Evolutionary conservation across 2,329 filamentous ascomycete species (phyloP).

Genomic region (Paracamarosporium sp.): DNA sequence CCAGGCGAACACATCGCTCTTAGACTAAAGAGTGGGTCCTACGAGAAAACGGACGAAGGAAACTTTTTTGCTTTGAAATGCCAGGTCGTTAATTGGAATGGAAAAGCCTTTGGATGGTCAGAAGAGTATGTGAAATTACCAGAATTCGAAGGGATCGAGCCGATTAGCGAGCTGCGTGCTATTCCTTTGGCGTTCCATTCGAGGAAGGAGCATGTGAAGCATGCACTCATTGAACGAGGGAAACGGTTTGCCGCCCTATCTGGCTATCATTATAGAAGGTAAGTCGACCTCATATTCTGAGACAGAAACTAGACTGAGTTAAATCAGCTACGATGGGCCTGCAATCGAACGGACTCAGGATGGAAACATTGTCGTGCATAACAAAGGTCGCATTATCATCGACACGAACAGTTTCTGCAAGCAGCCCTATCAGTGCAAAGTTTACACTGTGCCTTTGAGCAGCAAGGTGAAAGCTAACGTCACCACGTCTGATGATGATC

Average conservation of each 20-base stretch:
- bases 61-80: conserved; percentile 14
- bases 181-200: conserved; percentile 22
- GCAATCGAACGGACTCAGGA: background rate
- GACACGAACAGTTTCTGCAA: conserved; percentile 24
- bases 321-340: background rate
- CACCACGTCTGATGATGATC: background rate
- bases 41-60: conserved; percentile 5
- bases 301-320: background rate
- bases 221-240: conserved; percentile 21
- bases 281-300: background rate
- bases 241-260: conserved; percentile 28
- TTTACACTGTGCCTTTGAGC: background rate
- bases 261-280: conserved; percentile 30
- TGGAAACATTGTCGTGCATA: conserved; percentile 1
- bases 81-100: conserved; percentile 33
- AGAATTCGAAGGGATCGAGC: conserved; percentile 23
- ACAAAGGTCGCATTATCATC: conserved; percentile 24
- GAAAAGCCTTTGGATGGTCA: conserved; percentile 26
- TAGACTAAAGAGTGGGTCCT: conserved; percentile 14
- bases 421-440: background rate
- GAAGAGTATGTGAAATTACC: conserved; percentile 16
- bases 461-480: background rate
- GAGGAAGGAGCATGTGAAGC: conserved; percentile 20
- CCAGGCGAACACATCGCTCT: conserved; percentile 27
- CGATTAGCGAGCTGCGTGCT: conserved; percentile 22